phyloP scores from a whole-genome alignment of 495 filamentous ascomycete species.

The Hyaloscypha finlandica region DNA sequence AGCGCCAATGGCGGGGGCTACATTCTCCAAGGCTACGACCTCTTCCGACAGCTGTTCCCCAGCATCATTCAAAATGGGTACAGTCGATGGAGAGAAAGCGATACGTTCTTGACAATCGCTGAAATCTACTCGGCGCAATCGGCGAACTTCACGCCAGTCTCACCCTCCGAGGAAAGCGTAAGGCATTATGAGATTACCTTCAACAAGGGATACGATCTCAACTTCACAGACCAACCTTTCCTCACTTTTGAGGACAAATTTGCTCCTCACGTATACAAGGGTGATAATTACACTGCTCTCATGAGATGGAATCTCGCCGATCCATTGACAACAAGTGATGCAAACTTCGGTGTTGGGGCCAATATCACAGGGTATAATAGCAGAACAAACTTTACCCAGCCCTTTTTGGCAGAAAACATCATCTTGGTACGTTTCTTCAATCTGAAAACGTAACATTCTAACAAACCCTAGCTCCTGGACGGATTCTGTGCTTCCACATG shows the following conservation, averaged over 20 bases:
- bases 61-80: conserved; percentile 35
- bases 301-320: conserved; percentile 29
- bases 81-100: conserved; percentile 27
- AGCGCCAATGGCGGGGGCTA: conserved; percentile 42
- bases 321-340: conserved; percentile 28
- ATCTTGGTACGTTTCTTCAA: conserved; percentile 4
- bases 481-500: conserved; percentile 68
- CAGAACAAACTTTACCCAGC: conserved; percentile 43
- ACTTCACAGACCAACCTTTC: conserved; percentile 27
- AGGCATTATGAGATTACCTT: conserved; percentile 22
- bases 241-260: conserved; percentile 28
- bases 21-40: conserved; percentile 41
- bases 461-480: conserved; percentile 42
- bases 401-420: conserved; percentile 34
- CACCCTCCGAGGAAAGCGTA: conserved; percentile 4
- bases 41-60: conserved; percentile 42
- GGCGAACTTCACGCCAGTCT: conserved; percentile 21
- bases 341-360: conserved; percentile 25
- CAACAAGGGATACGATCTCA: conserved; percentile 30
- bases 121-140: conserved; percentile 21
- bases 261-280: conserved; percentile 19
- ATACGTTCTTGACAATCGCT: conserved; percentile 25
- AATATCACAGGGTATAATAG: conserved; percentile 47
- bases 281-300: conserved; percentile 22
- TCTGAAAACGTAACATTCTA: neutral